Base-by-base conservation (phyloP, 1,139 yeast genomes). In the Pichia norvegensis region DNA sequence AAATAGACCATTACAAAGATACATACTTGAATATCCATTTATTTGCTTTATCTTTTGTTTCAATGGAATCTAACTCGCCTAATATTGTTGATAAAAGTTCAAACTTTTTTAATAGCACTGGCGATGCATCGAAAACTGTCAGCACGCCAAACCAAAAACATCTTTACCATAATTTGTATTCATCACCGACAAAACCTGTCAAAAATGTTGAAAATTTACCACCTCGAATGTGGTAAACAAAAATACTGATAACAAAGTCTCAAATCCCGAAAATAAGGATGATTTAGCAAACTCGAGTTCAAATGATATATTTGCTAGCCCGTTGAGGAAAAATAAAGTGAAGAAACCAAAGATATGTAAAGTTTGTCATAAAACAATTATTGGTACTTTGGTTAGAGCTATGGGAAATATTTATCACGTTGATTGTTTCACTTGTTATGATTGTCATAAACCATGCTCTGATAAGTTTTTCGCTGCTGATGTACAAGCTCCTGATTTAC, bases 311-410 rank as follows among this genome's bases (percentile, higher is more conserved):
- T 36, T 38, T 21, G 20, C 45, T 4, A 38, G 35, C 14, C 48
- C 48, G 10, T 22, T 27, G 11, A 45, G 36, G 31, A 29, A 29
- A 19, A 42, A 42, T 17, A 47, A 41, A 17, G 29, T 21, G 2
- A 59, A 55, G 36, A 40, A 52, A 8, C 49, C 56, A 4, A 62
- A 61, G 43, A 42, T 54, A 7, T 85, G 95, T 64, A 69, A 75
- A 33, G 71, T 73, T 42, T 88, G 97, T 67, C 74, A 74, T 2
- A 65, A 72, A 42, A 78, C 78, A 29, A 85, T 88, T 37, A 73
- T 81, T 1, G 94, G 95, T 10, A 92, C 86, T 54, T 81, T 85
- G 55, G 94, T 90, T 2, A 75, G 95, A 46, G 97, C 97, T 0
- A 69, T 90, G 56, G 82, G 80, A 41, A 73, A 74, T 44, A 81